Evolutionary conservation across 2,329 filamentous ascomycete species (phyloP).

Genomic region (Curvularia sp.): DNA sequence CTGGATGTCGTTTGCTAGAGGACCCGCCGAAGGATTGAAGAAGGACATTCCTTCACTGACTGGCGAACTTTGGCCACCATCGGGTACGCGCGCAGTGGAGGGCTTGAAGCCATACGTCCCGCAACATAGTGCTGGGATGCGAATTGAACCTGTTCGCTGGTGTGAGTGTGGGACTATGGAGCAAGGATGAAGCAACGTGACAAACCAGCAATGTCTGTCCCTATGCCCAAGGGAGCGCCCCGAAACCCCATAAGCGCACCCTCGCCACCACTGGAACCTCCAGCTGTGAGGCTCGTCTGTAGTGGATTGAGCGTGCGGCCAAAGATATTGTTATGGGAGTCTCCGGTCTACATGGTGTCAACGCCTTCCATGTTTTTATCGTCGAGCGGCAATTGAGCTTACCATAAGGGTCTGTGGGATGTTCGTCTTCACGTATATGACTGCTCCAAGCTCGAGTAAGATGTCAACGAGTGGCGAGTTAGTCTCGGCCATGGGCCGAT

Average conservation of each 20-base stretch:
- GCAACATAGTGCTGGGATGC: constrained; percentile 63
- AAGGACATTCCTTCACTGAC: constrained; percentile 1
- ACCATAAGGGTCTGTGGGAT: constrained; percentile 72
- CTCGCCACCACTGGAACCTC: constrained; percentile 71
- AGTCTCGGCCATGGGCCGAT: constrained; percentile 56
- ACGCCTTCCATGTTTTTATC: background rate
- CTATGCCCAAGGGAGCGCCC: constrained; percentile 67
- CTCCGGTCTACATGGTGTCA: constrained; percentile 42
- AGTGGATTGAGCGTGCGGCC: constrained; percentile 67
- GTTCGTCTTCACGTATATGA: constrained; percentile 73
- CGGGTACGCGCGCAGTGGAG: constrained; percentile 60
- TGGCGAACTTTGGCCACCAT: constrained; percentile 17
- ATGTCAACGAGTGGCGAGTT: constrained; percentile 65
- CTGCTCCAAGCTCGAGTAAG: constrained; percentile 65
- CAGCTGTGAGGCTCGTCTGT: constrained; percentile 64
- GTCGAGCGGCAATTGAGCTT: constrained; percentile 18
- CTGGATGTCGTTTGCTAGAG: constrained; percentile 10
- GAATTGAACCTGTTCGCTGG: constrained; percentile 44
- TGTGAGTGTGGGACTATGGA: background rate
- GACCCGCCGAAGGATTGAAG: constrained; percentile 9
- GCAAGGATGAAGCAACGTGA: background rate
- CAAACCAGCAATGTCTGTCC: constrained; percentile 62
- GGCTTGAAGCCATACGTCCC: constrained; percentile 59
- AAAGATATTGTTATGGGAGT: constrained; percentile 69
- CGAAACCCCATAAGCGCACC: constrained; percentile 64